Conservation (phyloP, 441 rosid genomes). For the California macrophylla region DNA sequence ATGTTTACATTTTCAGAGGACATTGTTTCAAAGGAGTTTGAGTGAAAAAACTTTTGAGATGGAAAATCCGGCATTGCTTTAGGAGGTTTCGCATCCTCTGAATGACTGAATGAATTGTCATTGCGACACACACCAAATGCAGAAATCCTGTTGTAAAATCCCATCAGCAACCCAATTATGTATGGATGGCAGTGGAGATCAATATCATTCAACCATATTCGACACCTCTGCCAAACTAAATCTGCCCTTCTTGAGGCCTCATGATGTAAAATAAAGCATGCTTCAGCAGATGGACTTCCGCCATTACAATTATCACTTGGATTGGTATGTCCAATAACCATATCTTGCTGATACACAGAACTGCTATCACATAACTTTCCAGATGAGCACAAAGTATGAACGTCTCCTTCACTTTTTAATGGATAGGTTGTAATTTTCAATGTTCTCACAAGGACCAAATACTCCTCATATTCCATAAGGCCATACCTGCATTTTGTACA, state of each 20-base stretch:
- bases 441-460: slow-evolving; percentile 39
- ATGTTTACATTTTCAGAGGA: slow-evolving; percentile 43
- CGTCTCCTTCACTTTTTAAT: slow-evolving; percentile 31
- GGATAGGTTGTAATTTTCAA: slow-evolving; percentile 37
- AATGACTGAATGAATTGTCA: slow-evolving; percentile 22
- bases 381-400: slow-evolving; percentile 44
- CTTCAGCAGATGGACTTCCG: slow-evolving; percentile 25
- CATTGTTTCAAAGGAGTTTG: slow-evolving; percentile 55
- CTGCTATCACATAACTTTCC: slow-evolving; percentile 32
- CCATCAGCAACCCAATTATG: slow-evolving; percentile 46
- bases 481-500: slow-evolving; percentile 48
- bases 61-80: slow-evolving; percentile 32
- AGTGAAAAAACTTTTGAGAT: slow-evolving; percentile 63
- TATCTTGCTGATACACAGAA: slow-evolving; percentile 30
- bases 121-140: slow-evolving; percentile 27
- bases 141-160: slow-evolving; percentile 45
- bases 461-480: slow-evolving; percentile 39
- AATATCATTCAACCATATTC: slow-evolving; percentile 46
- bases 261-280: slow-evolving; percentile 50
- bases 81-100: slow-evolving; percentile 24
- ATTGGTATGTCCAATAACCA: slow-evolving; percentile 19
- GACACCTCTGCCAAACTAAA: slow-evolving; percentile 29
- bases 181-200: slow-evolving; percentile 80
- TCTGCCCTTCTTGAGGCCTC: slow-evolving; percentile 35
- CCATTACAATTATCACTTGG: slow-evolving; percentile 23